These are phyloP conservation scores for Starmera quercuum DNA, from an alignment of 805 yeast genomes.

Conservation along the genomic window DNA sequence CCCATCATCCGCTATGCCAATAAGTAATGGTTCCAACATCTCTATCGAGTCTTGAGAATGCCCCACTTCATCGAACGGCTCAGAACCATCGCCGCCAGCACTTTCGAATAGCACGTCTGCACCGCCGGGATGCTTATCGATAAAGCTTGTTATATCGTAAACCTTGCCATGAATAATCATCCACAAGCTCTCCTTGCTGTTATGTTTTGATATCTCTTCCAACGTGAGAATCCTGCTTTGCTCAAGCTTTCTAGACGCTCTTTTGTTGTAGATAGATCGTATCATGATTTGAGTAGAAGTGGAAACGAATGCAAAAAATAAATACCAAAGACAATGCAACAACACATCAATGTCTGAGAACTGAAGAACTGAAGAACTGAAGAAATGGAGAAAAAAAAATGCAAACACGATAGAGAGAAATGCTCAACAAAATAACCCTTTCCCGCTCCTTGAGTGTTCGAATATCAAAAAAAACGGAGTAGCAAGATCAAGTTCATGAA, in stretches of 20 bases:
- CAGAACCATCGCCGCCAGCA: conserved; percentile 73
- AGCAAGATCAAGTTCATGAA: too few relatives aligned
- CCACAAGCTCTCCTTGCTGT: conserved; percentile 52
- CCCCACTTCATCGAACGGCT: conserved; percentile 87
- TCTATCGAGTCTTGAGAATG: conserved; percentile 94
- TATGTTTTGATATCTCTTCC: conserved; percentile 13
- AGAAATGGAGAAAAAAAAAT: too few relatives aligned
- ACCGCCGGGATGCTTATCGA: conserved; percentile 69
- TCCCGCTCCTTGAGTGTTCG: too few relatives aligned
- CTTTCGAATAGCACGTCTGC: conserved; percentile 66
- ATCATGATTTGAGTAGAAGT: not conserved
- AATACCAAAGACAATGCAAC: too few relatives aligned
- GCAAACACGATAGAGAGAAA: too few relatives aligned
- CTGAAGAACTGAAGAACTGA: too few relatives aligned
- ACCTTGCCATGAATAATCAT: conserved; percentile 77
- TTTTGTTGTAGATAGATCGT: not conserved
- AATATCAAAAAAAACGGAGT: too few relatives aligned
- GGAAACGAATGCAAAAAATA: too few relatives aligned
- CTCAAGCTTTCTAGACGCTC: too few relatives aligned
- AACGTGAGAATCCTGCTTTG: not conserved
- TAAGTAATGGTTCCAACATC: conserved; percentile 53
- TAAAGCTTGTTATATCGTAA: conserved; percentile 60
- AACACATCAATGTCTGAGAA: too few relatives aligned
- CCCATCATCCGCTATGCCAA: conserved; percentile 48
- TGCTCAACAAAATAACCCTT: too few relatives aligned